Base-by-base conservation (phyloP, 1,139 yeast genomes). In the Geotrichum candidum region DNA sequence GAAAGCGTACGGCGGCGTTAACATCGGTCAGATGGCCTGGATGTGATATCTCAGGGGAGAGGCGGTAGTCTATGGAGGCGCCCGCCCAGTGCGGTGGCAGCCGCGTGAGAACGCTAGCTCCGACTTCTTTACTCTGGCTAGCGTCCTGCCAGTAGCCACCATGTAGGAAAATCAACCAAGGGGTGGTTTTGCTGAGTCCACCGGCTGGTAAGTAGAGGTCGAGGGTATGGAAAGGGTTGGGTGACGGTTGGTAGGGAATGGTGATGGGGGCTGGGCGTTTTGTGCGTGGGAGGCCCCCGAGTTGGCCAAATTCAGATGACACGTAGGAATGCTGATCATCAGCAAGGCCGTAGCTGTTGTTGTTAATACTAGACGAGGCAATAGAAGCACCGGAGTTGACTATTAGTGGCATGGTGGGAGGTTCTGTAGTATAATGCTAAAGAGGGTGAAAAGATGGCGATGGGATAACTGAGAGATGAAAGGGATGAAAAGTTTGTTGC, bases 81-180 rank as follows among this genome's bases (percentile, higher is more conserved):
- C 67, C 69, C 3, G 63, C 69, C 69, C 62, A 65, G 60, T 60
- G 64, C 1, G 59, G 56, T 9, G 61, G 69, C 65, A 51, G 64
- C 23, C 62, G 56, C 2, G 61, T 63, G 3, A 77, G 72, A 60
- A 85, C 67, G 3, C 70, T 68, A 15, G 75, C 74, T 63, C 82
- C 84, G 68, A 87, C 92, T 54, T 78, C 76, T 58, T 73, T 81
- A 0, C 88, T 83, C 68, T 86, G 86, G 1, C 66, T 70, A 0
- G 85, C 83, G 69, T 87, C 95, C 64, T 87, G 77, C 96, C 96
- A 89, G 0, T 90, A 94, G 0, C 96, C 96, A 0, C 96, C 96
- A 71, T 89, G 96, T 51, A 89, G 80, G 66, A 84, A 84, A 0
- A 88, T 65, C n/a, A 73, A 62, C 75, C 74, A 73, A 23, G 60